Conservation (phyloP, 768 basidiomycete genomes). For the Boletellus ananiceps region DNA sequence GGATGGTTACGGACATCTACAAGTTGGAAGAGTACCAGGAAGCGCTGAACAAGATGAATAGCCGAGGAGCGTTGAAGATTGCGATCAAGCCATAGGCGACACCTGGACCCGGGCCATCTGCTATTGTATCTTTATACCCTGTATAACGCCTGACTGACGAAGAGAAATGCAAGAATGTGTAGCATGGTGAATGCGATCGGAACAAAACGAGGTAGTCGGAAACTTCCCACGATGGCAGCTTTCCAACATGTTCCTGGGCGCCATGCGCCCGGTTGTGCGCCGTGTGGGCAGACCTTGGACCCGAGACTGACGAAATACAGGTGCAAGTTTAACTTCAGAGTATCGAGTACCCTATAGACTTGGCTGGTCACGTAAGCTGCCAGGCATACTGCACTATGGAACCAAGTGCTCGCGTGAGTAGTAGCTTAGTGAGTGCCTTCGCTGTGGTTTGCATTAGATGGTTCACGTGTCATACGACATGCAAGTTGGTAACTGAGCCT, state of each 20-base stretch:
- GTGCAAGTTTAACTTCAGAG: no score
- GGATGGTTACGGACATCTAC: constrained; percentile 72
- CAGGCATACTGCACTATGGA: background rate
- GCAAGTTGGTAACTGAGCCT: constrained; percentile 37
- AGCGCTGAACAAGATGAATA: constrained; percentile 71
- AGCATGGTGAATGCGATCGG: background rate
- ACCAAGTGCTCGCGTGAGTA: background rate
- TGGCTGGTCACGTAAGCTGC: background rate
- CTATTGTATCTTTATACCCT: constrained; percentile 22
- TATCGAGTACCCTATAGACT: no score
- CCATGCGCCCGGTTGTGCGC: background rate
- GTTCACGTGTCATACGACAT: background rate
- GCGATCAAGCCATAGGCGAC: constrained; percentile 48
- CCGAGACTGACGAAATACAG: no score
- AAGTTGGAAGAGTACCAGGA: constrained; percentile 65
- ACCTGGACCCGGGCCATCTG: background rate
- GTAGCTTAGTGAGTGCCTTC: constrained; percentile 11
- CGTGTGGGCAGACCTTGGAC: no score
- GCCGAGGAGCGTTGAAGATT: constrained; percentile 57
- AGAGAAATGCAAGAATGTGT: background rate
- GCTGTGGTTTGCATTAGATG: background rate
- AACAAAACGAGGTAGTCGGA: no score
- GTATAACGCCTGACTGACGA: background rate
- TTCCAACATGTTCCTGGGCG: background rate
- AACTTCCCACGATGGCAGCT: background rate